These are phyloP conservation scores for Epichloe gansuensis DNA, from an alignment of 2,329 filamentous ascomycete genomes.

Conservation along the genomic window DNA sequence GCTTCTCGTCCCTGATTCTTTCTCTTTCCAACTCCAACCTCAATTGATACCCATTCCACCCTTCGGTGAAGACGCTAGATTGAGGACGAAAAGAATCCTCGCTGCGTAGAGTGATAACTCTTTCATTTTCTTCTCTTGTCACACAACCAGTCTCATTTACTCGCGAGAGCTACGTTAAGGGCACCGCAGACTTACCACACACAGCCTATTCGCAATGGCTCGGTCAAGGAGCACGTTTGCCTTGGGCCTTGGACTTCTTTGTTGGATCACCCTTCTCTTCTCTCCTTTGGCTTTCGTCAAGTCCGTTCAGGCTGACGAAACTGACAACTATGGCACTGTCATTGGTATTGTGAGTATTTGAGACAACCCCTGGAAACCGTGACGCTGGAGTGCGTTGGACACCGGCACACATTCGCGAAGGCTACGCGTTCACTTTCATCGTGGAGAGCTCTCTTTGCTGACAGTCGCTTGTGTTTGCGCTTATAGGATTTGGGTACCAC, in stretches of 20 bases:
- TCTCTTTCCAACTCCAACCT: constrained; percentile 12
- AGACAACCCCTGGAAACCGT: neutral
- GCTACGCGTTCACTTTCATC: neutral
- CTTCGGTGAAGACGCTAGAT: constrained; percentile 18
- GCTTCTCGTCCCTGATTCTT: constrained; percentile 15
- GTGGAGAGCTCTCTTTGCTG: neutral
- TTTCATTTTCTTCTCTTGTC: constrained; percentile 13
- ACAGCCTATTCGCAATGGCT: constrained; percentile 30
- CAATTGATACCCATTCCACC: constrained; percentile 17
- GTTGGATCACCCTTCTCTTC: constrained; percentile 86
- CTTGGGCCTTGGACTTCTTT: constrained; percentile 76
- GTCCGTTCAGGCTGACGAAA: constrained; percentile 60
- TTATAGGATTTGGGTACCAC: constrained; percentile 72
- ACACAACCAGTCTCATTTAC: constrained; percentile 11
- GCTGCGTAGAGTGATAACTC: constrained; percentile 15
- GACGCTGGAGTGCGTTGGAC: neutral
- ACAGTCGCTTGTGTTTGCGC: neutral
- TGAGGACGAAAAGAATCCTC: constrained; percentile 17
- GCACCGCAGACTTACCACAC: constrained; percentile 11
- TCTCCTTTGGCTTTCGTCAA: constrained; percentile 76
- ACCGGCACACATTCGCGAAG: neutral
- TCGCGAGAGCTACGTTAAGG: neutral
- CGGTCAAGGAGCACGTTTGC: constrained; percentile 56
- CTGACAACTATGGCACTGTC: constrained; percentile 73
- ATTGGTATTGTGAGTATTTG: constrained; percentile 66